Percentiles rank a stretch among this genome's conserved stretches.
phyloP scores from a whole-genome alignment of 179 eudicot species.

The Silene noctiflora region DNA sequence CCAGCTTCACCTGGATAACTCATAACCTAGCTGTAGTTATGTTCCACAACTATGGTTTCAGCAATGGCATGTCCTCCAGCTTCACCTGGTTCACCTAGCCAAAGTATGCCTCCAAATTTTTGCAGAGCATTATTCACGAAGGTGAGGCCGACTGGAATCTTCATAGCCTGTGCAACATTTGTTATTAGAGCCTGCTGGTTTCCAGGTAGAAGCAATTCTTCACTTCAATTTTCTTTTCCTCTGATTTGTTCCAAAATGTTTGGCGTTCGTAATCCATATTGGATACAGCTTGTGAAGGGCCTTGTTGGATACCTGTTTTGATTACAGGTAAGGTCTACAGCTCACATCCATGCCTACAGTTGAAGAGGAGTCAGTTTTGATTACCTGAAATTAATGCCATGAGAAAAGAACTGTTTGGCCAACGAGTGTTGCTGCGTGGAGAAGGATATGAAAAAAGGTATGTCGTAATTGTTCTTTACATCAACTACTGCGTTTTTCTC shows the following conservation, averaged over 20 bases:
- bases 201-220: constrained; percentile 44
- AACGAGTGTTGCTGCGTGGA: neutral
- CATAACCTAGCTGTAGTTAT: too few relatives aligned
- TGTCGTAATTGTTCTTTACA: constrained; percentile 33
- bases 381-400: neutral
- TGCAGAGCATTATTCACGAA: constrained; percentile 51
- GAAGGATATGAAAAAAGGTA: constrained; percentile 2
- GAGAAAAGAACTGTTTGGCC: neutral
- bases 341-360: constrained; percentile 65
- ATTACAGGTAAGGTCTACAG: constrained; percentile 62
- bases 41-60: constrained; percentile 56
- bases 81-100: constrained; percentile 43
- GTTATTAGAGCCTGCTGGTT: constrained; percentile 47
- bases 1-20: constrained; percentile 60
- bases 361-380: neutral
- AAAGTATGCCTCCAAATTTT: constrained; percentile 70
- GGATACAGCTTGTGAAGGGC: constrained; percentile 59
- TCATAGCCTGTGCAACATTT: constrained; percentile 51
- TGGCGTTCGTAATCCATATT: constrained; percentile 46
- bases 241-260: constrained; percentile 37
- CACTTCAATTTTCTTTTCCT: constrained; percentile 21
- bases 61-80: constrained; percentile 67
- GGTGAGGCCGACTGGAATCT: constrained; percentile 42
- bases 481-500: constrained; percentile 48
- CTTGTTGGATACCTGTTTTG: constrained; percentile 52